Evolutionary conservation across 1,139 yeast genomes (phyloP).

Genomic region (Pichia sp.): DNA sequence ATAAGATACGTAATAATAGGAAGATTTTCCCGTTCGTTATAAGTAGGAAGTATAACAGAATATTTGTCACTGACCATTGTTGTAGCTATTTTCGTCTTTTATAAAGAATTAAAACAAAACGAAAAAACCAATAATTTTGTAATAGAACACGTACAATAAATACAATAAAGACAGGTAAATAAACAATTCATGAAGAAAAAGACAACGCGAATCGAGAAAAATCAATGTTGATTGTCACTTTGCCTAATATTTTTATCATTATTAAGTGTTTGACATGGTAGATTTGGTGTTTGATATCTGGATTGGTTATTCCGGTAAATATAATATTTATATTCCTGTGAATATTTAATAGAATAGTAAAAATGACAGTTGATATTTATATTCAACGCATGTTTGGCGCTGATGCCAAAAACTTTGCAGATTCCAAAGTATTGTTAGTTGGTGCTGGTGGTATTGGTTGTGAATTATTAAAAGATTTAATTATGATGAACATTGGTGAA

Average conservation of each 20-base stretch:
- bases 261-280: neutral
- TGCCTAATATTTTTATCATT: neutral
- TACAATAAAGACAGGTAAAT: too few relatives aligned
- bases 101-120: neutral
- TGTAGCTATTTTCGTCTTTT: neutral
- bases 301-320: too few relatives aligned
- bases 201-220: neutral
- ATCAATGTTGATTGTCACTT: neutral
- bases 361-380: conserved; percentile 34
- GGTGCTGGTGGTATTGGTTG: conserved; percentile 99
- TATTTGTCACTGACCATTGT: conserved; percentile 43
- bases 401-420: conserved; percentile 28
- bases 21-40: conserved; percentile 65
- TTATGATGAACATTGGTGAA: conserved; percentile 79
- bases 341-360: neutral
- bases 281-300: too few relatives aligned
- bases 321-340: too few relatives aligned
- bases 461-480: conserved; percentile 80
- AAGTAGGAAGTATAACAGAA: conserved; percentile 73
- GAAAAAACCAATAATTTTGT: neutral
- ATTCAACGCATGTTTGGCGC: conserved; percentile 42
- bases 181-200: neutral
- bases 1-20: conserved; percentile 70
- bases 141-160: neutral
- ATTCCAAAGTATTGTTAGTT: conserved; percentile 69